Evolutionary conservation across 108 stramenopile genomes (phyloP).

Genomic region (Parmales sp.): DNA sequence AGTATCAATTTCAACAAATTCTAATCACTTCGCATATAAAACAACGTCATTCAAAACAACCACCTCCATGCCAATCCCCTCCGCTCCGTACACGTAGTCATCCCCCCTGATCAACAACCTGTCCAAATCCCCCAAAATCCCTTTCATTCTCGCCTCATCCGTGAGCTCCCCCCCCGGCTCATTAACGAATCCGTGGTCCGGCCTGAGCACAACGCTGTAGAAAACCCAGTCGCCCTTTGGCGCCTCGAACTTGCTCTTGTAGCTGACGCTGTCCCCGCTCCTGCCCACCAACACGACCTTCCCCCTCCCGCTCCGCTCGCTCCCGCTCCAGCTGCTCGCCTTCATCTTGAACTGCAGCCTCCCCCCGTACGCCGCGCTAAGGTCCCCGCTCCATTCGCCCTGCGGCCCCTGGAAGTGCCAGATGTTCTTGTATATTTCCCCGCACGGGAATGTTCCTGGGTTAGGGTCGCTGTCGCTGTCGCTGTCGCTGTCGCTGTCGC

Average conservation of each 20-base stretch:
- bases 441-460: slow-evolving; percentile 8
- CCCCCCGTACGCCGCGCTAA: neutral
- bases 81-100: slow-evolving; percentile 3
- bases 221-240: neutral
- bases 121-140: neutral
- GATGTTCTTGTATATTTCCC: neutral
- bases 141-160: no score
- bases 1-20: no score
- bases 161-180: neutral
- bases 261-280: neutral
- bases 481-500: no score
- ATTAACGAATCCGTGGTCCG: neutral
- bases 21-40: neutral
- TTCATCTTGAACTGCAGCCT: slow-evolving; percentile 5
- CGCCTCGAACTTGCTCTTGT: slow-evolving; percentile 1
- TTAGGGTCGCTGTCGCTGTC: no score
- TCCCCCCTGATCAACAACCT: neutral
- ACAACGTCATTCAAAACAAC: neutral
- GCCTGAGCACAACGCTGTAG: neutral
- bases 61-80: neutral
- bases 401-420: neutral
- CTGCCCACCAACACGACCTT: neutral
- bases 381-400: neutral
- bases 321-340: neutral
- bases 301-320: neutral